Evolutionary conservation across 2,329 filamentous ascomycete genomes (phyloP), one percentile per base, ranked within the genome.

Genomic region (Xylaria sp.): DNA sequence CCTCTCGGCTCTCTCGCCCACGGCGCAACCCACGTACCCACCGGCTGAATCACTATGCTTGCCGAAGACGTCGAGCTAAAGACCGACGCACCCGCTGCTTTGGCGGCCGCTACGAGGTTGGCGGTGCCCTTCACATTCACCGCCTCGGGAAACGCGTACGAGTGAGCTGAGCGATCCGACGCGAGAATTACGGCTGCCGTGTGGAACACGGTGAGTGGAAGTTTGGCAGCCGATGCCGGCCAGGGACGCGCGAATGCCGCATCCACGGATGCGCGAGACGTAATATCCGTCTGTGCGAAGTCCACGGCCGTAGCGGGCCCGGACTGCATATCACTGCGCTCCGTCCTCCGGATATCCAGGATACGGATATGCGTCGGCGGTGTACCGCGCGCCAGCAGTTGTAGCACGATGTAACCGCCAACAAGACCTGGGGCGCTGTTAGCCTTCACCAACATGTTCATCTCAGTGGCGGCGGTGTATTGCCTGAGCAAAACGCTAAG

Each of bases 191-290:
- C 76, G 1, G 84, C 84, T 2, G 83, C 84, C 0, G 81, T 85
- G 73, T 87, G 84, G 67, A 83, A 85, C 13, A 87, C 83, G 1
- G 83, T 85, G 23, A 87, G 72, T 1, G 84, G 83, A 3, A 81
- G 74, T 4, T 71, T 47, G 4, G 78, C 74, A 1, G 71, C 70
- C 2, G 70, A 49, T 2, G 77, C 29, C 3, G 62, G 74, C 84
- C 85, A 87, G 4, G 79, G 75, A 21, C 74, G 72, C 5, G 73
- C 69, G 58, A 87, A 85, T 15, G 83, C 82, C 0, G 73, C 74
- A 6, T 72, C 62, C 0, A 82, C 80, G 2, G 78, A 78, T 3
- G 72, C 63, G 19, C 73, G 69, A 17, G 83, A 81, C 3, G 80
- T 78, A 66, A 86, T 83, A 68, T 87, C 80, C 21, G 81, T 78